A percentile compares a stretch with the other conserved stretches of the same genome.
Evolutionary conservation across 306 rosid species (phyloP).

Genomic region (Prunus armeniaca): DNA sequence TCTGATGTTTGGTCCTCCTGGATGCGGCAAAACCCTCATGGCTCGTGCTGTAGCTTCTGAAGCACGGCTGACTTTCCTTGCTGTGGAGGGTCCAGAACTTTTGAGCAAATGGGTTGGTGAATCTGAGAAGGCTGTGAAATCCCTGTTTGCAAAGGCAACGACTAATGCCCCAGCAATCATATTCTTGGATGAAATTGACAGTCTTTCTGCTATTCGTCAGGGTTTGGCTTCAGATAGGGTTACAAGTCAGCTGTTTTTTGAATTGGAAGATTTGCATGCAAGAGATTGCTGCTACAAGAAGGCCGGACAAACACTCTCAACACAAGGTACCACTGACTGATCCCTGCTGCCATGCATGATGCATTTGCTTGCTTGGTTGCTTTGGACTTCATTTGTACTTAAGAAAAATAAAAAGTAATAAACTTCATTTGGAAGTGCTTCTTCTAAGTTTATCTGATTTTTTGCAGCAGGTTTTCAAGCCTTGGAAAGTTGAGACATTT

Average conservation of each 20-base stretch:
- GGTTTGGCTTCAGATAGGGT: constrained; percentile 92
- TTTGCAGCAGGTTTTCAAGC: constrained; percentile 51
- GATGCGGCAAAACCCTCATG: constrained; percentile 94
- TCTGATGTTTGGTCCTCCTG: constrained; percentile 91
- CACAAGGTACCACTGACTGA: constrained; percentile 40
- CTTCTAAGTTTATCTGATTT: background rate
- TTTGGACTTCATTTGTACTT: no score
- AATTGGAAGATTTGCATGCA: constrained; percentile 89
- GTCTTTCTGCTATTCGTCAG: constrained; percentile 73
- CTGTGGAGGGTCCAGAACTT: constrained; percentile 96
- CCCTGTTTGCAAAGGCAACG: constrained; percentile 91
- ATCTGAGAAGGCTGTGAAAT: constrained; percentile 94
- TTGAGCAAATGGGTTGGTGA: constrained; percentile 98
- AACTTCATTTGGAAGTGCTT: background rate
- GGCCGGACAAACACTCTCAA: constrained; percentile 82
- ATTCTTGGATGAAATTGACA: constrained; percentile 89
- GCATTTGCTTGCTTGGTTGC: no score
- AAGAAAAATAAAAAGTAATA: background rate
- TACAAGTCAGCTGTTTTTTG: constrained; percentile 84
- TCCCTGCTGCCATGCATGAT: no score
- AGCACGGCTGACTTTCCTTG: constrained; percentile 76
- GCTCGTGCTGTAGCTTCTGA: constrained; percentile 97
- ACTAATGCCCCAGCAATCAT: constrained; percentile 91
- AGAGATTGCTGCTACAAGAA: constrained; percentile 94
- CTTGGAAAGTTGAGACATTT: constrained; percentile 51